These are phyloP conservation scores for Fusarium keratoplasticum DNA, from an alignment of 2,329 filamentous ascomycete species.

Conservation along the genomic window DNA sequence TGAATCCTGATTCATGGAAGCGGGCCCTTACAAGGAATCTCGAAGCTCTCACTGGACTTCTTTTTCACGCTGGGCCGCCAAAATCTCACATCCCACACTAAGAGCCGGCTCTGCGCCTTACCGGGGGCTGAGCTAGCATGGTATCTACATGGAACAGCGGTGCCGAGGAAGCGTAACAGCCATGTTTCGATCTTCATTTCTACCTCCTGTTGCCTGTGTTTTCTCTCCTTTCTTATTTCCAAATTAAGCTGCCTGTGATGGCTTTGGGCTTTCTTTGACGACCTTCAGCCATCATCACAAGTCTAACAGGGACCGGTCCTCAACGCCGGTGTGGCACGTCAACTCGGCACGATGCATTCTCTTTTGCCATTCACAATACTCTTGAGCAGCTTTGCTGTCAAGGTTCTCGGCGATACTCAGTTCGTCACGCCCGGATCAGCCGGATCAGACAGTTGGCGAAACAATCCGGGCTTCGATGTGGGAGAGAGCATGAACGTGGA, in stretches of 20 bases:
- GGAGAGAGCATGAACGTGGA: constrained; percentile 40
- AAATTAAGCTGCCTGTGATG: background rate
- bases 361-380: constrained; percentile 16
- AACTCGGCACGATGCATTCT: constrained; percentile 9
- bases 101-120: constrained; percentile 8
- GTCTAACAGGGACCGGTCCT: background rate
- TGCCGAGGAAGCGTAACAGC: background rate
- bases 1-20: constrained; percentile 4
- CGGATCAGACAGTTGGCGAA: constrained; percentile 29
- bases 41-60: constrained; percentile 16
- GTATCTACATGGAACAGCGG: background rate
- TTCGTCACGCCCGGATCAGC: constrained; percentile 33
- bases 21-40: background rate
- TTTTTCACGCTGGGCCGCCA: background rate
- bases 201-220: background rate
- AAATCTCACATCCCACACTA: constrained; percentile 20
- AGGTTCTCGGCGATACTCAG: constrained; percentile 5
- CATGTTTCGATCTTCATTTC: background rate
- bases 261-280: background rate
- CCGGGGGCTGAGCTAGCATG: constrained; percentile 18
- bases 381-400: constrained; percentile 11
- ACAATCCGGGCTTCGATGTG: constrained; percentile 39
- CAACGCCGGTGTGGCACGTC: background rate
- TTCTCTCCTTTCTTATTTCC: constrained; percentile 1
- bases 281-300: background rate